Evolutionary conservation across 2,329 filamentous ascomycete species (phyloP), one percentile per base, ranked within the genome.

Genomic region (Volutella citrinella): DNA sequence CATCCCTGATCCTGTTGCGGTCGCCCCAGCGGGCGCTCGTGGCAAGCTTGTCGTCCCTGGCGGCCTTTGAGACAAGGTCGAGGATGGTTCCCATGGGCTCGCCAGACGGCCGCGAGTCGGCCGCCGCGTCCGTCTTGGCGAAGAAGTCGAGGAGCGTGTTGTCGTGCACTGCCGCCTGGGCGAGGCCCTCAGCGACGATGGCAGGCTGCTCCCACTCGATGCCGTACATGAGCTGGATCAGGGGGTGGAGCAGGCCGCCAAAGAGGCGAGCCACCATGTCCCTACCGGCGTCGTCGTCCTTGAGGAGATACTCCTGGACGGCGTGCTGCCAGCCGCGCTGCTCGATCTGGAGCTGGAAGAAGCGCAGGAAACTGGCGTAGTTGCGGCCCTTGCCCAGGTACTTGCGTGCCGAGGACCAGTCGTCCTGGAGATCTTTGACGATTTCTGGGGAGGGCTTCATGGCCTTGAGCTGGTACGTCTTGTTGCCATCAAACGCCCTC

Each of bases 181-280:
- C 87, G 13, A 95, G 75, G 2, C 69, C 88, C 62, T 91, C 78
- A 6, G 88, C 87, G 18, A 95, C 72, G 39, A 95, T 80, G 22
- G 84, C 84, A 3, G 87, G 87, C 54, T 95, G 87, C 9, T 74
- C 59, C 66, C 88, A 95, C 56, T 95, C 88, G 21, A 95, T 56
- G 5, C 85, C 89, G 54, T 88, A 95, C 30, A 88, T 85, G 14
- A 95, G 72, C 55, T 95, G 87, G 43, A 95, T 90, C 12, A 93
- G 64, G 3, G 88, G 87, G 53, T 52, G 44, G 11, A 49, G 33
- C 4, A 48, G 55, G 72, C 80, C 82, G 12, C 72, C 74, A 52
- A 78, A 88, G 52, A 91, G 64, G 13, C 88, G 72, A 3, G 70
- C 68, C 4, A 90, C 63, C 68, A 95, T 66, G 42, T 82, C 79